Evolutionary conservation across 805 yeast species (phyloP).

Genomic region (Candida vartiovaarae): DNA sequence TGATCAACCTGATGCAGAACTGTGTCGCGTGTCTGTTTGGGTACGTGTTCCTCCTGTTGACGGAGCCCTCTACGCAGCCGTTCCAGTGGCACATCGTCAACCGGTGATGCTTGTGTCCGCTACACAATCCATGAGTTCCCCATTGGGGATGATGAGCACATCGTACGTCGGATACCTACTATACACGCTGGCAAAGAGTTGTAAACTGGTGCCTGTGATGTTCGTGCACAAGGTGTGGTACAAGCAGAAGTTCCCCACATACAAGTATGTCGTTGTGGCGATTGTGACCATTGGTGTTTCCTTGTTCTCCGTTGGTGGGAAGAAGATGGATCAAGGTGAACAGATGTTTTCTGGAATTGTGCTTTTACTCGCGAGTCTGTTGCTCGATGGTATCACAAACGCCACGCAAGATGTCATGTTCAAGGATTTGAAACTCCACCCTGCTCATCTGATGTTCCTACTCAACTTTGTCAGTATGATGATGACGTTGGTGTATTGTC

Average conservation of each 20-base stretch:
- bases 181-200: conserved; percentile 80
- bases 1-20: conserved; percentile 73
- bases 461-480: conserved; percentile 40
- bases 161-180: conserved; percentile 83
- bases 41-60: conserved; percentile 27
- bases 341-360: conserved; percentile 44
- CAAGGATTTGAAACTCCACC: conserved; percentile 51
- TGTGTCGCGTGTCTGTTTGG: conserved; percentile 68
- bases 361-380: conserved; percentile 52
- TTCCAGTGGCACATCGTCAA: conserved; percentile 14
- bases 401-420: conserved; percentile 88
- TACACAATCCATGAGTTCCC: conserved; percentile 76
- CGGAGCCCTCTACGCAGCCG: neutral
- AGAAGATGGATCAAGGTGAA: conserved; percentile 20
- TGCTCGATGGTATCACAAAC: conserved; percentile 88
- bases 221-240: conserved; percentile 68
- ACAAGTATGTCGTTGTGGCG: conserved; percentile 72
- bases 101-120: conserved; percentile 18
- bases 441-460: conserved; percentile 83
- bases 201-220: conserved; percentile 94
- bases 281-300: conserved; percentile 81
- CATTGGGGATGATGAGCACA: conserved; percentile 73
- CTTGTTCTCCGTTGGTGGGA: conserved; percentile 57
- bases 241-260: conserved; percentile 59
- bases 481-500: conserved; percentile 44